These are phyloP conservation scores for Flaveria trinervia DNA, from an alignment of 129 eudicot species.

Conservation along the genomic window DNA sequence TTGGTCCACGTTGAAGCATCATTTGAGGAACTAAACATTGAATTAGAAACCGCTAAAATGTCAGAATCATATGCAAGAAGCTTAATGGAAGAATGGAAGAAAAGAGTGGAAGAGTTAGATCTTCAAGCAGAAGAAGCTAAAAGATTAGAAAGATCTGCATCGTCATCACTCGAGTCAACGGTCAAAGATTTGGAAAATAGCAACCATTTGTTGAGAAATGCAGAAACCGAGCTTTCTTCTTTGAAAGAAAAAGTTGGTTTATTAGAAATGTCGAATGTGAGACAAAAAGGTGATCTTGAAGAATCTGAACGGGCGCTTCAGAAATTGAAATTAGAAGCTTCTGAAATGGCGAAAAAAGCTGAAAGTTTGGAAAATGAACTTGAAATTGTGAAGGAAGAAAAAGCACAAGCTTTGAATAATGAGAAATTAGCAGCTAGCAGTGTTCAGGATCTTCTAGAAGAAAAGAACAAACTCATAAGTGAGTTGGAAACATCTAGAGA, in stretches of 20 bases:
- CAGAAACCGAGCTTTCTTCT: conserved; percentile 73
- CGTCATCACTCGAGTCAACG: conserved; percentile 73
- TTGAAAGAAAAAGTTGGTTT: conserved; percentile 83
- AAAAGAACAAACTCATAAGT: conserved; percentile 68
- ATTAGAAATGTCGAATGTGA: conserved; percentile 64
- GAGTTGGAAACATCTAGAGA: conserved; percentile 69
- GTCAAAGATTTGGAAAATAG: conserved; percentile 79
- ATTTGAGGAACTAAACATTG: conserved; percentile 73
- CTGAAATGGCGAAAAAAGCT: conserved; percentile 46
- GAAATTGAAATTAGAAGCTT: conserved; percentile 64
- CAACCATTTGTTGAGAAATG: conserved; percentile 59
- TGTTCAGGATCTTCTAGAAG: conserved; percentile 77
- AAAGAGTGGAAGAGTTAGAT: conserved; percentile 70
- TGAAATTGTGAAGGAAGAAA: conserved; percentile 79
- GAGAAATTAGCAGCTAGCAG: conserved; percentile 90
- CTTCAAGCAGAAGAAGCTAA: conserved; percentile 69
- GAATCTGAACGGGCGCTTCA: conserved; percentile 49
- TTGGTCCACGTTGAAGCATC: conserved; percentile 57
- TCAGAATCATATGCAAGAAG: conserved; percentile 81
- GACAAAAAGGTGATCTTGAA: conserved; percentile 74
- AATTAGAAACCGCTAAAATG: conserved; percentile 88
- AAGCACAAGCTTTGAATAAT: conserved; percentile 58
- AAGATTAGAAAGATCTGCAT: conserved; percentile 76
- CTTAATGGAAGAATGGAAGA: conserved; percentile 77
- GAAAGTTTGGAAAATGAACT: conserved; percentile 61